phyloP scores from a whole-genome alignment of 345 rosid species.

The Cardamine occulta region DNA sequence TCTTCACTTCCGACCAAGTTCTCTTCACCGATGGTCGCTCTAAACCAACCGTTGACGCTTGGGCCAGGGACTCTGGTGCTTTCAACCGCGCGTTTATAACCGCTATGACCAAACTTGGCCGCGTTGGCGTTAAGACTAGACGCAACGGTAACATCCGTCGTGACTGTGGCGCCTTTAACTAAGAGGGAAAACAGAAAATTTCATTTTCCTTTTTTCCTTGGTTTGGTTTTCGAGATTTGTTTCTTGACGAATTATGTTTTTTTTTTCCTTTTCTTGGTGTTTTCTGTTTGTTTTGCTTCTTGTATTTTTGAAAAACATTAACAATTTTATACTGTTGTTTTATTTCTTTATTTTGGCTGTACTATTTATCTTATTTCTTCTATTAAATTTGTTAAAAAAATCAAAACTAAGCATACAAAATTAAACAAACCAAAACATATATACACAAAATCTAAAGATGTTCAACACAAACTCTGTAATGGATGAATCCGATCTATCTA shows the following conservation, averaged over 20 bases:
- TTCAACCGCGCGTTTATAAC: constrained; percentile 58
- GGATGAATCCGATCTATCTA: constrained; percentile 29
- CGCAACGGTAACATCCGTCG: constrained; percentile 64
- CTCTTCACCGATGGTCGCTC: constrained; percentile 67
- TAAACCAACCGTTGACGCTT: constrained; percentile 57
- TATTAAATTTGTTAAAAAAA: background rate
- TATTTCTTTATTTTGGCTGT: background rate
- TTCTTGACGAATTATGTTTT: background rate
- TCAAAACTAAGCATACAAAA: background rate
- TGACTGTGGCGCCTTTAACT: constrained; percentile 58
- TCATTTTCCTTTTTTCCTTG: background rate
- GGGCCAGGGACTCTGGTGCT: constrained; percentile 54
- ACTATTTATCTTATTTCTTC: background rate
- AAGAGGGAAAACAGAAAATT: background rate
- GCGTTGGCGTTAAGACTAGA: constrained; percentile 71
- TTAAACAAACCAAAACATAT: constrained; percentile 13
- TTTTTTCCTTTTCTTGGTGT: background rate
- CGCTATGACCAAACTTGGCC: constrained; percentile 78
- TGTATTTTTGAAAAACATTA: constrained; percentile 13
- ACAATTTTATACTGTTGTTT: background rate
- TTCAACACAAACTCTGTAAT: constrained; percentile 29
- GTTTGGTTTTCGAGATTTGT: constrained; percentile 27
- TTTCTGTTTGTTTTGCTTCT: constrained; percentile 31
- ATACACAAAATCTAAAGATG: constrained; percentile 29
- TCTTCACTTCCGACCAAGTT: constrained; percentile 81